Evolutionary conservation across 1,284 basidiomycete species (phyloP), one percentile per base, ranked within the genome.

Genomic region (Cryptococcus maquisensis): DNA sequence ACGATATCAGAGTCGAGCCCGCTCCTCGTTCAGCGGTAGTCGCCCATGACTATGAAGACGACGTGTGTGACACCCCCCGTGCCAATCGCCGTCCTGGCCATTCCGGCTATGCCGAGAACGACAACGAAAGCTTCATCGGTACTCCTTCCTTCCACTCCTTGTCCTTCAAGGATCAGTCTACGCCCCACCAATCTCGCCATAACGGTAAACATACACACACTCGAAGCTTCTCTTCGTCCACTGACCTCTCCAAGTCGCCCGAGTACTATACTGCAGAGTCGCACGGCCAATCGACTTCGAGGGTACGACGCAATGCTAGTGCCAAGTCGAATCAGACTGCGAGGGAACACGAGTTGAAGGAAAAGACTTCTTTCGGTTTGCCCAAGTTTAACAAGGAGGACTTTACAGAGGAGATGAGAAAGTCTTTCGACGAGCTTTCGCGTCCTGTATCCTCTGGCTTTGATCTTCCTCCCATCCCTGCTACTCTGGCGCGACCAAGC

Each of bases 391-490:
- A 47, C 9, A 45, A 59, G 16, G 55, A 58, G 12, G 62, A 60
- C 18, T 62, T 65, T 49, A 52, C 51, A 23, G 56, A 52, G 3
- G 66, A 68, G 35, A 40, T 69, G 18, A 48, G 65, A 12, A 61
- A 50, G 26, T 62, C 60, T 0, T 55, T 67, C 21, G 61, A 63
- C 23, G 63, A 63, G 8, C 46, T 59, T 6, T 18, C 43, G 10
- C 26, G 54, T 28, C 53, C 50, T 24, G 15, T 48, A 47, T 21
- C 21, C 8, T 32, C 40, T 23, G 56, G 65, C 13, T 54, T 65
- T 28, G 64, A 68, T 43, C 51, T 66, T 2, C 66, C 66, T 4
- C 63, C 64, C 5, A 57, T 68, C 49, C 64, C 64, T 5, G 41
- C 21, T 3, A 42, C 49, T 16, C 50, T 60, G n/a, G 10, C 28